Evolutionary conservation across 495 filamentous ascomycete species (phyloP), one percentile per base, ranked within the genome.

Genomic region (Apodospora peruviana): DNA sequence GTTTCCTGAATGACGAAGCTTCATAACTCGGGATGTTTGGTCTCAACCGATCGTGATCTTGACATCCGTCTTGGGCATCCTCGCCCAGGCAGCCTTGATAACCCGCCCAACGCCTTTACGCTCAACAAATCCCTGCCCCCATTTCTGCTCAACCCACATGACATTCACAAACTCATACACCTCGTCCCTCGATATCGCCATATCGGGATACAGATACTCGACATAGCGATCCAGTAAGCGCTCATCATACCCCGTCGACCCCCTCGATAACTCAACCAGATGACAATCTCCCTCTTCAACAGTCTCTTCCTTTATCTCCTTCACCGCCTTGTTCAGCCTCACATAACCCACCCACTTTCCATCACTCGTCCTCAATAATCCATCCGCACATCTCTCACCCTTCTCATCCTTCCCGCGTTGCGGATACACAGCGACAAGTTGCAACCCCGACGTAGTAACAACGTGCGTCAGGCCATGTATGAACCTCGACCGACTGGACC

Each of bases 161-260:
- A 60, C 53, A 18, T 60, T 62, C 34, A 53, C 52, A 40, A 56
- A 59, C 35, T 60, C 51, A 24, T 61, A 59, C 9, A 48, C 24
- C 2, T 23, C n/a, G 7, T 40, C 29, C 7, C 5, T 18, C n/a
- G 50, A 47, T 0, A 53, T 23, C 7, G 41, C 19, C 51, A 46
- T 53, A 32, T 58, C 55, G 20, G 53, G 50, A 47, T 53, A 58
- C 7, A 58, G 50, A 21, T 58, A 50, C 5, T 50, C 47, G 1
- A 54, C 34, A 0, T 43, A 50, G 23, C 51, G 51, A 19, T 43
- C 29, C 7, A 43, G 36, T 16, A 51, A 8, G 2, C 41, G 24
- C 12, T 29, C 37, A 12, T 22, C 43, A 5, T 18, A 32, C 37
- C 24, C 48, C 18, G 14, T 34, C 35, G 7, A 54, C 51, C 55